phyloP scores from a whole-genome alignment of 2,329 filamentous ascomycete genomes.

The Mollisia scopiformis region DNA sequence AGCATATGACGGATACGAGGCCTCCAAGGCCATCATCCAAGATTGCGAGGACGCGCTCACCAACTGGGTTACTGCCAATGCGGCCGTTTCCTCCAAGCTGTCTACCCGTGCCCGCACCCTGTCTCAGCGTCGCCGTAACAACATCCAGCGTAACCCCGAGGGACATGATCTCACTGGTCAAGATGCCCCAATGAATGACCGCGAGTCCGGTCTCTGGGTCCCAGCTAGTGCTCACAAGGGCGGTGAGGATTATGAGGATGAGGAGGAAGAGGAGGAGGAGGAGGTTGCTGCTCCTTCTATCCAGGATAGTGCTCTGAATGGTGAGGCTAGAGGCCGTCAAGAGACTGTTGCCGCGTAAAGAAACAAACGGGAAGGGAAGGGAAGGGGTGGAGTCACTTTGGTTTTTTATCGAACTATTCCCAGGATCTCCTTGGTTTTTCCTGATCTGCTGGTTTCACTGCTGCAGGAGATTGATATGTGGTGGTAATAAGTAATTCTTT shows the following conservation, averaged over 20 bases:
- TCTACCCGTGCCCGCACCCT: constrained; percentile 86
- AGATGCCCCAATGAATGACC: constrained; percentile 76
- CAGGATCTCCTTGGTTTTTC: constrained; percentile 24
- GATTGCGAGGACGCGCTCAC: constrained; percentile 97
- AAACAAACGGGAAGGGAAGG: not conserved
- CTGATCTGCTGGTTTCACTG: constrained; percentile 9
- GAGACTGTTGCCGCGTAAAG: constrained; percentile 44
- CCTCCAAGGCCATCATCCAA: constrained; percentile 98
- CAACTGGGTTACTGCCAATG: constrained; percentile 94
- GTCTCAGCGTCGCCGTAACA: constrained; percentile 80
- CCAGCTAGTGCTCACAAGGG: constrained; percentile 68
- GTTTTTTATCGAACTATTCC: constrained; percentile 25
- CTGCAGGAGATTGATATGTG: constrained; percentile 9
- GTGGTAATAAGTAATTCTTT: constrained; percentile 21
- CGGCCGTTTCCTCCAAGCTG: constrained; percentile 83
- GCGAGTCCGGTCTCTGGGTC: constrained; percentile 81
- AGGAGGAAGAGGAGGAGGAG: constrained; percentile 68
- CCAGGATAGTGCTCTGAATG: constrained; percentile 56
- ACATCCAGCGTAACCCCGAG: constrained; percentile 68
- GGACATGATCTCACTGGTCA: constrained; percentile 83
- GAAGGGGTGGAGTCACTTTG: constrained; percentile 12
- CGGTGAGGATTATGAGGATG: constrained; percentile 61
- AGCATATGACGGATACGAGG: constrained; percentile 97
- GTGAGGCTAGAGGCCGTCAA: constrained; percentile 57
- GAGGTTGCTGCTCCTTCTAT: constrained; percentile 52